Evolutionary conservation across 2,329 filamentous ascomycete species (phyloP).

Genomic region (Botrytis tulipae): DNA sequence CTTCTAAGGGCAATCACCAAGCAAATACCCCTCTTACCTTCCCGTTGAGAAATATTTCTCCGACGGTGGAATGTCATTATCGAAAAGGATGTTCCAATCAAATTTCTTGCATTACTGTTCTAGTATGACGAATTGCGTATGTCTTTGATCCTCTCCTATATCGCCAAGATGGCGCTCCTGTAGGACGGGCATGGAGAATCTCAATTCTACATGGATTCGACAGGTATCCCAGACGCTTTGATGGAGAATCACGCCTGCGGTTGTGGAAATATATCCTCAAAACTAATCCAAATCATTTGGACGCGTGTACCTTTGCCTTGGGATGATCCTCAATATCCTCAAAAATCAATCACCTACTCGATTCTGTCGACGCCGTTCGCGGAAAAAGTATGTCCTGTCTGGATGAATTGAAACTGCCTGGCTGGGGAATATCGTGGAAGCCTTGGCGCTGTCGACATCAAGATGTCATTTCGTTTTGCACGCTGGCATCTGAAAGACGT

Average conservation of each 20-base stretch:
- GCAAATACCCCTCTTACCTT: neutral
- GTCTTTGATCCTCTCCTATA: neutral
- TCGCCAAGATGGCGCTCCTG: slow-evolving; percentile 3
- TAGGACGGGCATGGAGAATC: neutral
- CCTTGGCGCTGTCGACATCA: neutral
- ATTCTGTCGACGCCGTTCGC: neutral
- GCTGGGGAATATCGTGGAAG: neutral
- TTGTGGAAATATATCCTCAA: neutral
- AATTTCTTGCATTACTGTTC: neutral
- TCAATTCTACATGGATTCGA: neutral
- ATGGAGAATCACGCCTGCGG: neutral
- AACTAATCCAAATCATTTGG: neutral
- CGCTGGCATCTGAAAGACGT: neutral
- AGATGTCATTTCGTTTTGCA: neutral
- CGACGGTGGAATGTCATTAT: neutral
- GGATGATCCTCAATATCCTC: neutral
- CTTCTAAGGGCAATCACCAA: neutral
- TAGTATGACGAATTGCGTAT: neutral
- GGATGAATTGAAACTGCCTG: slow-evolving; percentile 5
- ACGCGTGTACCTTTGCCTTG: slow-evolving; percentile 11
- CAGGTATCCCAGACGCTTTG: neutral
- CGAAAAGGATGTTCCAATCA: neutral
- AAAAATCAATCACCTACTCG: neutral
- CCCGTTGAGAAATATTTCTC: neutral
- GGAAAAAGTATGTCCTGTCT: neutral